Evolutionary conservation across 768 basidiomycete genomes (phyloP).

Genomic region (Collybiopsis luxurians): DNA sequence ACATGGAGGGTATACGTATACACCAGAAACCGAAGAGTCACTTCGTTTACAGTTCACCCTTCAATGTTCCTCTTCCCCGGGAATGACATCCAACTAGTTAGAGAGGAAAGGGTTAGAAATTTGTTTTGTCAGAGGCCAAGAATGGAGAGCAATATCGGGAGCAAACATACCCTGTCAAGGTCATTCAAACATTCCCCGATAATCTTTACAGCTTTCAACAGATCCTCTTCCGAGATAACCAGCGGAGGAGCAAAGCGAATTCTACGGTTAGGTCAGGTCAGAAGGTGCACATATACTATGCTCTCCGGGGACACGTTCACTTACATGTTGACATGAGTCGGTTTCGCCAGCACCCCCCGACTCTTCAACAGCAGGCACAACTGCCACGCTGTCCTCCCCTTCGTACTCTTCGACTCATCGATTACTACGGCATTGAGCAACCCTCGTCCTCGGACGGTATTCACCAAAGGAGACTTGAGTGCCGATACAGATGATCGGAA

Average conservation of each 20-base stretch:
- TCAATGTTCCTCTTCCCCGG: conserved; percentile 44
- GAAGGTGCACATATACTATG: too few relatives aligned
- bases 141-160: not conserved
- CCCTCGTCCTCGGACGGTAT: conserved; percentile 81
- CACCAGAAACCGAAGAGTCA: too few relatives aligned
- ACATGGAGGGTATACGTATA: too few relatives aligned
- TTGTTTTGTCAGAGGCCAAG: not conserved
- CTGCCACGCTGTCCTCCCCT: conserved; percentile 91
- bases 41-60: too few relatives aligned
- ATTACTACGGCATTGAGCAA: conserved; percentile 93
- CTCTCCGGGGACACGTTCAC: conserved; percentile 23
- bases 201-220: conserved; percentile 69
- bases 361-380: conserved; percentile 91
- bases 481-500: conserved; percentile 68
- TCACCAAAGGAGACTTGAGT: conserved; percentile 68
- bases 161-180: conserved; percentile 64
- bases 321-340: conserved; percentile 92
- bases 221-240: conserved; percentile 87
- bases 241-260: conserved; percentile 96
- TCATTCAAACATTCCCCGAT: conserved; percentile 78
- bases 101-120: conserved; percentile 4
- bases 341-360: conserved; percentile 91
- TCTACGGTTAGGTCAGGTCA: conserved; percentile 34
- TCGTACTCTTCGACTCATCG: conserved; percentile 73
- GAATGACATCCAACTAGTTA: conserved; percentile 44